Conservation (phyloP, 768 basidiomycete species). For the Auricularia sp. region DNA sequence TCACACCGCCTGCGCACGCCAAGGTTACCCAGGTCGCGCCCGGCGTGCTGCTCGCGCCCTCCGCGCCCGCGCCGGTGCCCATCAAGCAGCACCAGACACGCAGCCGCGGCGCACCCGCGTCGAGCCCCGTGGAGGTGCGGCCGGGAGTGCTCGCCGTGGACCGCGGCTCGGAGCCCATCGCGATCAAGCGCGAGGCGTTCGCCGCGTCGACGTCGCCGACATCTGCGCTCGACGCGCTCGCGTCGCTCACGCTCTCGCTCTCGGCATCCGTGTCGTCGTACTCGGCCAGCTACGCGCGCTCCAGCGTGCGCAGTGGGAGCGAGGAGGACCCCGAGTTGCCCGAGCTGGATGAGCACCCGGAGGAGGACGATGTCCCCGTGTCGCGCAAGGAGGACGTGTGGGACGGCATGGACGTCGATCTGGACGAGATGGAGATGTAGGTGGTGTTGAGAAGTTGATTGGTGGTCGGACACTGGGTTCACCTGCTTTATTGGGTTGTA, state of each 20-base stretch:
- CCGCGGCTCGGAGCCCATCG: neutral
- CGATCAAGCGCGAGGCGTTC: neutral
- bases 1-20: neutral
- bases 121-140: neutral
- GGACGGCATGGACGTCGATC: constrained; percentile 3
- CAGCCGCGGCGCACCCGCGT: neutral
- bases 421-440: constrained; percentile 6
- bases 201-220: neutral
- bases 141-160: neutral
- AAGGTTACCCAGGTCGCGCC: neutral
- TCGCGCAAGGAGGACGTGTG: constrained; percentile 2
- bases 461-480: neutral
- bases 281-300: neutral
- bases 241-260: neutral
- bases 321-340: neutral
- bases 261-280: neutral
- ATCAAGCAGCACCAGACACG: neutral
- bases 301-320: neutral
- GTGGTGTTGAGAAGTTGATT: neutral
- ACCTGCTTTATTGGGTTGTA: neutral
- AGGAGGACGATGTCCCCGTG: neutral
- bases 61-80: neutral
- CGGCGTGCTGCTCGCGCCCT: neutral
- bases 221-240: neutral
- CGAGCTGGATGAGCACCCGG: neutral